Evolutionary conservation across 1,284 basidiomycete genomes (phyloP).

Genomic region (Sanghuangporus weigelae): DNA sequence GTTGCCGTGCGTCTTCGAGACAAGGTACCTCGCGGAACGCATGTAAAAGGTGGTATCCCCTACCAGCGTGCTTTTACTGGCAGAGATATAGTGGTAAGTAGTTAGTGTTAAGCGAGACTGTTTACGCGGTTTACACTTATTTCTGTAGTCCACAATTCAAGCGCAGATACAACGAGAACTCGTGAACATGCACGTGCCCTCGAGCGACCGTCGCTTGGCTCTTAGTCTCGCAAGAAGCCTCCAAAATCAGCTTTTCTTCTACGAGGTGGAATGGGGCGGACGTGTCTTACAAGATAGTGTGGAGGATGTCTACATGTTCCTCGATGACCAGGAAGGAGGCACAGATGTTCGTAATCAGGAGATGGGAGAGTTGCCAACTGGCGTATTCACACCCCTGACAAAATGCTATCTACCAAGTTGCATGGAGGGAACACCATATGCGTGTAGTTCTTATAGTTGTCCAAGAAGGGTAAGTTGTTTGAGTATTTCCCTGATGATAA

Average conservation of each 20-base stretch:
- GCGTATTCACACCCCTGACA: constrained; percentile 74
- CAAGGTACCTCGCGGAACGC: constrained; percentile 77
- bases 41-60: constrained; percentile 87
- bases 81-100: constrained; percentile 83
- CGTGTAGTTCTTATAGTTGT: constrained; percentile 72
- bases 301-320: constrained; percentile 95
- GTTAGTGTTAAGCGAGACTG: neutral
- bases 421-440: constrained; percentile 56
- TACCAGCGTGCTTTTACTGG: constrained; percentile 88
- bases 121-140: constrained; percentile 5
- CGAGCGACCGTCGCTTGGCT: constrained; percentile 74
- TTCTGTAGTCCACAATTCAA: constrained; percentile 70
- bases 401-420: constrained; percentile 85
- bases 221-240: constrained; percentile 84
- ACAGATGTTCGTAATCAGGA: constrained; percentile 49
- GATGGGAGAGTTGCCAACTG: constrained; percentile 79
- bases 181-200: constrained; percentile 62
- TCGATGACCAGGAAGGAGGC: constrained; percentile 76
- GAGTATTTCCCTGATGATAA: neutral
- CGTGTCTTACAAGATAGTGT: constrained; percentile 82
- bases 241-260: constrained; percentile 91
- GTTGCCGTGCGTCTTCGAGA: constrained; percentile 85
- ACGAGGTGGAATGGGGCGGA: constrained; percentile 95
- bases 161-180: constrained; percentile 70
- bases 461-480: constrained; percentile 51